Base-by-base conservation (phyloP, 2,329 filamentous ascomycete genomes). In the Lasiodiplodia sp. region DNA sequence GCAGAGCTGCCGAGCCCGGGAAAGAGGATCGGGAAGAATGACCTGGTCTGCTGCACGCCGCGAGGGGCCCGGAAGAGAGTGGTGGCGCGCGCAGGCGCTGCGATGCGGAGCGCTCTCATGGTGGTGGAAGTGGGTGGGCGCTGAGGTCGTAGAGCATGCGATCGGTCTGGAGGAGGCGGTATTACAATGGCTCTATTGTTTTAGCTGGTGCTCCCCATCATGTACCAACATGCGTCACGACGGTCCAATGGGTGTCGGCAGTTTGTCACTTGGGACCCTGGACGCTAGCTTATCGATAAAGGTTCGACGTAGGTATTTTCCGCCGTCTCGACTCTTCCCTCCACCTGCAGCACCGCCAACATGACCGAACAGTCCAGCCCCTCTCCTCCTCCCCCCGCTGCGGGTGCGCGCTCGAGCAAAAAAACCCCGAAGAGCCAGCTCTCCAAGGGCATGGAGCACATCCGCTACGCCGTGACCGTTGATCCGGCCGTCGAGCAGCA, bases 401-500 rank as follows among this genome's bases (percentile, higher is more conserved):
- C n/a, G 23, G 65, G 49, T 14, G 16, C 55, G 12, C 25, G 4
- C 31, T 18, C 25, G 28, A 64, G 47, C 44, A 64, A 64, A 31
- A 68, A 68, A 23, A 69, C 62, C 37, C 77, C 78, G 14, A 76
- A 76, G 66, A 80, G 83, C 70, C 84, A 85, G 70, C 79, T 86
- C 67, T 83, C 82, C 37, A 83, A 83, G 71, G 82, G 81, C 70
- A 86, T 86, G 84, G 82, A 85, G 69, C 84, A 86, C 75, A 82
- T 85, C 78, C 83, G 83, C 71, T 77, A 77, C 72, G 83, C 81
- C 70, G 84, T 86, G 28, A 83, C 83, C 49, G 78, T 83, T 68
- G 73, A 79, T 73, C 75, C 76, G 69, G 69, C 76, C 64, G 66
- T 74, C 67, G 10, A 51, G 60, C 66, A 73, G 69, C 31, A 60